Evolutionary conservation across 2,329 filamentous ascomycete species (phyloP).

Genomic region (Fusarium sp.): DNA sequence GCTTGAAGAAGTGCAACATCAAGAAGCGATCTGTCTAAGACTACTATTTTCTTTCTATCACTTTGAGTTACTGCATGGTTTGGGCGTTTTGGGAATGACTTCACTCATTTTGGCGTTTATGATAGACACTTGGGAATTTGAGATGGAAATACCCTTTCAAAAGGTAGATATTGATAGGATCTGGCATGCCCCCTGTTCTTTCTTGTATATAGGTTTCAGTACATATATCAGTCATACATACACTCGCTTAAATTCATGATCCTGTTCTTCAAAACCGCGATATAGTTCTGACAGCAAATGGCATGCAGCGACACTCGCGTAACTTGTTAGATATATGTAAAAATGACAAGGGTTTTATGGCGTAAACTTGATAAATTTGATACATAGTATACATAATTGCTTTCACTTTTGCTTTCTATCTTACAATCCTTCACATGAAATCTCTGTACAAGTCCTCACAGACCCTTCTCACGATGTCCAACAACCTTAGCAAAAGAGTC

Average conservation of each 20-base stretch:
- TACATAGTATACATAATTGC: slow-evolving; percentile 9
- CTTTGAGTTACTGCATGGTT: not conserved
- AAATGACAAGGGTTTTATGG: not conserved
- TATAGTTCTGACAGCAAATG: too few species aligned
- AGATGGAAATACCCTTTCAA: slow-evolving; percentile 14
- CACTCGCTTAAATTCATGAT: not conserved
- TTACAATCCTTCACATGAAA: slow-evolving; percentile 11
- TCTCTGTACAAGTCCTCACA: slow-evolving; percentile 45
- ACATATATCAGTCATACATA: not conserved
- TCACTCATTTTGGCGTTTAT: slow-evolving; percentile 15
- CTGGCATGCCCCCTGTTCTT: not conserved
- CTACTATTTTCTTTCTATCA: not conserved
- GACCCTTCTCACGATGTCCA: slow-evolving; percentile 64
- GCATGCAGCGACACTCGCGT: not conserved
- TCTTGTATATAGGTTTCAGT: not conserved
- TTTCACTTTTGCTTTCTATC: not conserved
- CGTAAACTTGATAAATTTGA: not conserved
- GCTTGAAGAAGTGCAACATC: slow-evolving; percentile 53
- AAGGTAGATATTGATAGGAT: slow-evolving; percentile 8
- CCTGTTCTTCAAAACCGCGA: not conserved
- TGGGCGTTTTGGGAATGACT: not conserved
- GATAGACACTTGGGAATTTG: not conserved
- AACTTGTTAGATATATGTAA: not conserved
- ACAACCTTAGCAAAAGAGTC: slow-evolving; percentile 68
- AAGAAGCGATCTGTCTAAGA: slow-evolving; percentile 55